Evolutionary conservation across 106 monocot species (phyloP).

Genomic region (Dioscorea dumetorum): DNA sequence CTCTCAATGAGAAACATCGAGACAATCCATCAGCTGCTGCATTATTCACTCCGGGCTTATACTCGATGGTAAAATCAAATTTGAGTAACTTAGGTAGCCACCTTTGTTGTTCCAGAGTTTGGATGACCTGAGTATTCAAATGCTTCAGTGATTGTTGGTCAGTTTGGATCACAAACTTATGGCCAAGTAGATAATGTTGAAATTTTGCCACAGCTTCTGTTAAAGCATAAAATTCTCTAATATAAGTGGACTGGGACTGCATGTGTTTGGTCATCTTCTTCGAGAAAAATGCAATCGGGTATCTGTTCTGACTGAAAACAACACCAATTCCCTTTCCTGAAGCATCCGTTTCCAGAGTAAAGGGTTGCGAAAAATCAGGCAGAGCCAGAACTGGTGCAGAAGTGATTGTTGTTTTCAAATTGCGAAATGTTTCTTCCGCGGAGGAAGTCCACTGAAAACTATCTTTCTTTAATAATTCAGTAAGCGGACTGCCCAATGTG

Average conservation of each 20-base stretch:
- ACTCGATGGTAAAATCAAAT: background rate
- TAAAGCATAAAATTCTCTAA: background rate
- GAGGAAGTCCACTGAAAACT: background rate
- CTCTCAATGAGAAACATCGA: background rate
- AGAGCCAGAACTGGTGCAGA: background rate
- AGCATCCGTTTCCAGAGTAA: background rate
- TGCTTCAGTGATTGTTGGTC: background rate
- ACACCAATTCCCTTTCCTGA: background rate
- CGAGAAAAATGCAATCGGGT: slow-evolving; percentile 2
- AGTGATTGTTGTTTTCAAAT: background rate
- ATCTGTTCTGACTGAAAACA: too few relatives aligned
- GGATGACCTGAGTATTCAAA: background rate
- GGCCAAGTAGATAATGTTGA: background rate
- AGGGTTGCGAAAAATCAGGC: background rate
- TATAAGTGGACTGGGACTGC: background rate
- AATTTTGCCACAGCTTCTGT: too few relatives aligned
- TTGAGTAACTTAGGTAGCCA: background rate
- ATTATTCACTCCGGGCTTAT: background rate
- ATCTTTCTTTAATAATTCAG: slow-evolving; percentile 1
- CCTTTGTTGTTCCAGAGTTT: background rate
- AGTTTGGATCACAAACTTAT: background rate
- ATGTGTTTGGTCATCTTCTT: background rate
- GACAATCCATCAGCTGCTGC: background rate
- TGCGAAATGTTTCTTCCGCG: background rate
- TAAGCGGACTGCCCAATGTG: background rate